Percentiles rank a stretch among this genome's conserved stretches.
Conservation (phyloP, 768 basidiomycete species). For the Podaxis carcinomalis region DNA sequence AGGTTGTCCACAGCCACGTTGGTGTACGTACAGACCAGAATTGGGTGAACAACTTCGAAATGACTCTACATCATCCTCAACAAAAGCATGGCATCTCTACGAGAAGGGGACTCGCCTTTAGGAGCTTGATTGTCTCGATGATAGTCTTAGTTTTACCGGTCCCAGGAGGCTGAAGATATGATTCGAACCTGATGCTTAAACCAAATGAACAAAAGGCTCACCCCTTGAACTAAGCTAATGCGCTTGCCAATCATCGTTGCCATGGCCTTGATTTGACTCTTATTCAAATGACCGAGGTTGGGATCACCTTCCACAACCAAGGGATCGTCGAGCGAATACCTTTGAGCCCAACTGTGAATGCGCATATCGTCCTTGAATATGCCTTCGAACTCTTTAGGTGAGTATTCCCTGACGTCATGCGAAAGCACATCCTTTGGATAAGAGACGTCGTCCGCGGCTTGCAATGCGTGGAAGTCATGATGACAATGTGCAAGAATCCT, state of each 20-base stretch:
- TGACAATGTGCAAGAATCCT: background rate
- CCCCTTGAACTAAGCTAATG: slow-evolving; percentile 83
- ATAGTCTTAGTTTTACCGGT: slow-evolving; percentile 94
- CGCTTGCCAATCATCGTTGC: slow-evolving; percentile 83
- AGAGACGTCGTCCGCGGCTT: slow-evolving; percentile 17
- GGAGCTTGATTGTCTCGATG: slow-evolving; percentile 74
- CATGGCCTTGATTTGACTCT: slow-evolving; percentile 75
- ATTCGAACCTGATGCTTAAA: slow-evolving; percentile 2
- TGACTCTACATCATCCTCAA: slow-evolving; percentile 41
- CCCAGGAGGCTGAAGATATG: slow-evolving; percentile 65
- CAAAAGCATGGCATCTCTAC: background rate
- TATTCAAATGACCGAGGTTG: slow-evolving; percentile 55
- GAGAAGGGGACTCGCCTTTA: slow-evolving; percentile 49
- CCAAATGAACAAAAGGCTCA: slow-evolving; percentile 31
- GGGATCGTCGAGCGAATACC: slow-evolving; percentile 59
- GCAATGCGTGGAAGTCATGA: slow-evolving; percentile 4
- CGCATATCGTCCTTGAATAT: slow-evolving; percentile 68
- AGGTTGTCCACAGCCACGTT: slow-evolving; percentile 93
- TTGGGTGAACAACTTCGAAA: slow-evolving; percentile 78
- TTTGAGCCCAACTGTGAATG: slow-evolving; percentile 77
- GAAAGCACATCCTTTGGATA: slow-evolving; percentile 9
- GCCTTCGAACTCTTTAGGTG: slow-evolving; percentile 27
- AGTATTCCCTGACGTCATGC: slow-evolving; percentile 7
- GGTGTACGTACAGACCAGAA: slow-evolving; percentile 92
- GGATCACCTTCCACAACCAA: slow-evolving; percentile 79